Evolutionary conservation across 805 yeast genomes (phyloP), one percentile per base, ranked within the genome.

Genomic region (Kodamaea restingae): DNA sequence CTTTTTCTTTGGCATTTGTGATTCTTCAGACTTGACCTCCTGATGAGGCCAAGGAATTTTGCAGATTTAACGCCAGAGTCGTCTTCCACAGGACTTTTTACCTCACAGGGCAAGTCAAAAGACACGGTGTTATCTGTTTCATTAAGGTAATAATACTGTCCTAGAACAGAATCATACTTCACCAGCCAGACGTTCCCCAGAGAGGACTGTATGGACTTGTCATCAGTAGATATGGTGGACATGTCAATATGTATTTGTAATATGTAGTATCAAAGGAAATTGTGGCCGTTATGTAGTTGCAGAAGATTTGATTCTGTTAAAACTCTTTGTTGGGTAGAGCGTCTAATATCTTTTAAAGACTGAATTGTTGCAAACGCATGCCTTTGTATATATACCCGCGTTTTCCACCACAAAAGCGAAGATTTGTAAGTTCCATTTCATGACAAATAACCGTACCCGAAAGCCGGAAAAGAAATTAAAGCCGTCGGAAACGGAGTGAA

Each of bases 91-190:
- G 32, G 36, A 10, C 35, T 36, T 22, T 33, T 36, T 14, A 48
- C 49, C 18, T 48, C 51, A 12, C 48, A 43, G 15, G 51, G 51
- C 25, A 33, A 33, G 37, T 48, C 51, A 31, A 46, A 48, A 14
- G 44, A 28, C 14, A 43, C 33, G 12, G 43, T 28, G 28, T 39
- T 36, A 29, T 45, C 48, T 11, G 20, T 22, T 18, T 40, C 41
- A 38, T 48, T 44, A 17, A 34, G 32, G 38, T 46, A 48, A 43
- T 48, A 48, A 38, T 40, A 38, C 28, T 48, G 48, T 21, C 41
- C 38, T 15, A 48, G 30, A 12, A 46, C 25, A n/a, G 28, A 17
- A 39, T 48, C 51, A 39, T 44, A 48, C 22, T 46, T 40, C 17
- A 44, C 34, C 34, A 38, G 42, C 40, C 39, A 44, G 14, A 33